phyloP scores from a whole-genome alignment of 1,284 basidiomycete species.

The Naganishia sp. region DNA sequence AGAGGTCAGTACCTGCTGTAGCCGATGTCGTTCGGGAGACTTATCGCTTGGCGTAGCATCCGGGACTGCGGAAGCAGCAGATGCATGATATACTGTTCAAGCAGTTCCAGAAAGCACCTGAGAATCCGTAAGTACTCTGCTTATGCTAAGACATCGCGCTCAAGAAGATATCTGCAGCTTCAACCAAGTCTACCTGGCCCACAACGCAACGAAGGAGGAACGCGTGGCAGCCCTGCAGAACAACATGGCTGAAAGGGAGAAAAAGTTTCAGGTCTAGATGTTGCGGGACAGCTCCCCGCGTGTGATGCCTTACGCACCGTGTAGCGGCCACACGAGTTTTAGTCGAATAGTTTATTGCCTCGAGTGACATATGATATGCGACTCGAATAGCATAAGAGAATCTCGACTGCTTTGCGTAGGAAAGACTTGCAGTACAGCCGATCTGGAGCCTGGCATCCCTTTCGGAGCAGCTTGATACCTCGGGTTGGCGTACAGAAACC shows the following conservation, averaged over 20 bases:
- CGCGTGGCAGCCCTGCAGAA: constrained; percentile 69
- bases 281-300: constrained; percentile 9
- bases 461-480: too few relatives aligned
- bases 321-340: too few relatives aligned
- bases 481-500: too few relatives aligned
- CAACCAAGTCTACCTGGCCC: constrained; percentile 75
- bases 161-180: constrained; percentile 58
- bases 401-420: too few relatives aligned
- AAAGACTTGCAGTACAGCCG: too few relatives aligned
- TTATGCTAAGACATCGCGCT: background rate
- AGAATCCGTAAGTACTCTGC: constrained; percentile 45
- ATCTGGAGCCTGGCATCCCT: too few relatives aligned
- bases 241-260: constrained; percentile 41
- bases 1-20: constrained; percentile 58
- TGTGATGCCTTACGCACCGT: background rate
- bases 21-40: background rate
- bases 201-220: constrained; percentile 81
- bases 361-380: too few relatives aligned
- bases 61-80: constrained; percentile 53
- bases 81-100: constrained; percentile 53
- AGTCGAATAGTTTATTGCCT: too few relatives aligned
- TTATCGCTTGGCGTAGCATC: constrained; percentile 40
- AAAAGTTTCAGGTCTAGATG: constrained; percentile 26
- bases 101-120: constrained; percentile 54
- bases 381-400: too few relatives aligned